These are phyloP conservation scores for Vanderwaltozyma tropicalis DNA, from an alignment of 805 yeast genomes.

Conservation along the genomic window DNA sequence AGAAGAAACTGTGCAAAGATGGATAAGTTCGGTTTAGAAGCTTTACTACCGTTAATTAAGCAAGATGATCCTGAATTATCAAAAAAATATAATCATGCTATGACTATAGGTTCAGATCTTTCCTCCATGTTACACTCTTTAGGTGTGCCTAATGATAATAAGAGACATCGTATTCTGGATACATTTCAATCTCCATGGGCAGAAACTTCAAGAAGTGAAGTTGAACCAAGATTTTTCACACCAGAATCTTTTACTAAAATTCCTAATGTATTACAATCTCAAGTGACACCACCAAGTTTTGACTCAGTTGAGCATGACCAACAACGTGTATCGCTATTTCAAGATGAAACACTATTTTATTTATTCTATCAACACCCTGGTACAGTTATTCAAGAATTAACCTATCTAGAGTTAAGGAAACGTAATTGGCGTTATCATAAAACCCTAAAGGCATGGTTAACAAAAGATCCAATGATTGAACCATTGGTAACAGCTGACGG, in stretches of 20 bases:
- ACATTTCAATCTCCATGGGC: constrained; percentile 90
- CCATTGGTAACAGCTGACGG: constrained; percentile 73
- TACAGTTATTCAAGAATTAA: constrained; percentile 86
- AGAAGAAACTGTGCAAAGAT: constrained; percentile 3
- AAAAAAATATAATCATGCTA: constrained; percentile 21
- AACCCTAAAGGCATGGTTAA: constrained; percentile 91
- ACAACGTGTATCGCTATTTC: constrained; percentile 49
- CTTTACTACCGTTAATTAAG: constrained; percentile 24
- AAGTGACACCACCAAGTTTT: constrained; percentile 24
- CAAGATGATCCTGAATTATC: constrained; percentile 19
- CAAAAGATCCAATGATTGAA: constrained; percentile 84
- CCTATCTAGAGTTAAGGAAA: constrained; percentile 80
- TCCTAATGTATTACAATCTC: constrained; percentile 24
- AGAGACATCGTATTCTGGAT: constrained; percentile 25
- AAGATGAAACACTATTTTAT: constrained; percentile 88
- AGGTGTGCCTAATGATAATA: constrained; percentile 21
- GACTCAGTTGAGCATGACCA: constrained; percentile 28
- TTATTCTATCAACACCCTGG: constrained; percentile 90
- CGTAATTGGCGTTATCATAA: constrained; percentile 97
- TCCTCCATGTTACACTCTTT: constrained; percentile 27
- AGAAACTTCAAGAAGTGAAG: constrained; percentile 81
- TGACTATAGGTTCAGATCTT: constrained; percentile 28
- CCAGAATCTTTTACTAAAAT: constrained; percentile 46
- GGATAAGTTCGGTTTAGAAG: constrained; percentile 28
- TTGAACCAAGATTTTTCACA: constrained; percentile 67